A percentile compares a stretch with the other conserved stretches of the same genome.
These are phyloP conservation scores for Bisporella sp. DNA, from an alignment of 2,329 filamentous ascomycete species.

Conservation along the genomic window DNA sequence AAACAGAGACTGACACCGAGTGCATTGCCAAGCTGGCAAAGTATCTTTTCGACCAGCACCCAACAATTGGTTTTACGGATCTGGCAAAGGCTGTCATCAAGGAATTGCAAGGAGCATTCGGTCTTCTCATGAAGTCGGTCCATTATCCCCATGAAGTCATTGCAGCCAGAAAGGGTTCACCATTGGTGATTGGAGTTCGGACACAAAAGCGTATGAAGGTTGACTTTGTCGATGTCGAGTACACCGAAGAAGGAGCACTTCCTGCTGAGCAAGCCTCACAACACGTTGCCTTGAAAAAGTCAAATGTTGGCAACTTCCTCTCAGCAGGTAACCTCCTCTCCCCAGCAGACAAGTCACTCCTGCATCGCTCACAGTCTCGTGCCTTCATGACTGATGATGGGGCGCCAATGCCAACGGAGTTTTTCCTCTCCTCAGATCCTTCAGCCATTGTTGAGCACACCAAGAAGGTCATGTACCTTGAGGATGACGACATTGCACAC, in stretches of 20 bases:
- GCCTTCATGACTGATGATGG: constrained; percentile 99
- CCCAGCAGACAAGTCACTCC: constrained; percentile 92
- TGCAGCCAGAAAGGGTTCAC: constrained; percentile 96
- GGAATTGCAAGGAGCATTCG: constrained; percentile 96
- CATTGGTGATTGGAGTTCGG: constrained; percentile 92
- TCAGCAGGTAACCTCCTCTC: constrained; percentile 67
- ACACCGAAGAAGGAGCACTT: constrained; percentile 73
- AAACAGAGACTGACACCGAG: constrained; percentile 98
- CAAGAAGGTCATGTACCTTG: constrained; percentile 99
- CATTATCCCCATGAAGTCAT: constrained; percentile 98
- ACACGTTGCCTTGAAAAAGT: constrained; percentile 94
- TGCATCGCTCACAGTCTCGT: constrained; percentile 96
- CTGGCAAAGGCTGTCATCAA: constrained; percentile 96
- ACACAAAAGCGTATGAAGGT: constrained; percentile 99
- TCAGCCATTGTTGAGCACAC: constrained; percentile 99
- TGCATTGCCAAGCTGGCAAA: constrained; percentile 99
- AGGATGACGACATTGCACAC: constrained; percentile 99
- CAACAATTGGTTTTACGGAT: constrained; percentile 90
- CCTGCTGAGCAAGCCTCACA: constrained; percentile 92
- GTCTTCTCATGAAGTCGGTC: constrained; percentile 94
- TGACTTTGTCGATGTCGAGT: constrained; percentile 98
- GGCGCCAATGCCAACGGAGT: constrained; percentile 95
- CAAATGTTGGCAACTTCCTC: constrained; percentile 57
- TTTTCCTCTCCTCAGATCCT: constrained; percentile 98
- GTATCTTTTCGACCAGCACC: constrained; percentile 94